phyloP scores from a whole-genome alignment of 305 asterid genomes.

The Petunia hybrid region DNA sequence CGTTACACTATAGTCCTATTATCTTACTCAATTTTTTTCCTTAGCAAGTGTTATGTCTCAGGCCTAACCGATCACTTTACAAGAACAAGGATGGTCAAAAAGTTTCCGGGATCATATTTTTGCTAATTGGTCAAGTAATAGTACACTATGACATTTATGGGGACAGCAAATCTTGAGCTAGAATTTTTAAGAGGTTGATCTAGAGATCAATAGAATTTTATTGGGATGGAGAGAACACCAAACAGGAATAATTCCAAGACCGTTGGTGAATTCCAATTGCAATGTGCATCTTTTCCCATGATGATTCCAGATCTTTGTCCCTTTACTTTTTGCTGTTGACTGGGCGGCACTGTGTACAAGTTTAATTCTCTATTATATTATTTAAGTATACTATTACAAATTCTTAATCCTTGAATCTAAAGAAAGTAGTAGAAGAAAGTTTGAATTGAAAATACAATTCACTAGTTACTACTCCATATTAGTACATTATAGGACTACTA shows the following conservation, averaged over 20 bases:
- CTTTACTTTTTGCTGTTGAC: not conserved
- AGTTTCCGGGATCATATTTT: too few relatives aligned
- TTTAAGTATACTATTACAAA: too few relatives aligned
- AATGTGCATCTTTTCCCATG: slow-evolving; percentile 4
- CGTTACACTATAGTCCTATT: too few relatives aligned
- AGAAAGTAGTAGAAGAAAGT: not conserved
- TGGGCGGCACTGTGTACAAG: too few relatives aligned
- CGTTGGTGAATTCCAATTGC: slow-evolving; percentile 26
- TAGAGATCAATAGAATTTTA: too few relatives aligned
- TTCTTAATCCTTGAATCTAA: not conserved
- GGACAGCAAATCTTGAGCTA: not conserved
- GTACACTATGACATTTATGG: not conserved
- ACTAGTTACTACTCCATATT: not conserved
- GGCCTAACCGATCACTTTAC: not conserved
- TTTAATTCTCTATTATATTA: too few relatives aligned
- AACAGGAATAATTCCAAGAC: not conserved
- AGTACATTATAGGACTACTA: not conserved
- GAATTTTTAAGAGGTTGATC: not conserved
- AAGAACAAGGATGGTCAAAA: too few relatives aligned
- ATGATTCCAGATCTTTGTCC: slow-evolving; percentile 18
- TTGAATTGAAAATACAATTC: not conserved
- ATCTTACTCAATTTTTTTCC: not conserved
- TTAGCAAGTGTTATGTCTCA: not conserved
- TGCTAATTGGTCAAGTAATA: not conserved
- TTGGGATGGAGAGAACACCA: not conserved